Evolutionary conservation across 2,329 filamentous ascomycete species (phyloP).

Genomic region (Beauveria australis): DNA sequence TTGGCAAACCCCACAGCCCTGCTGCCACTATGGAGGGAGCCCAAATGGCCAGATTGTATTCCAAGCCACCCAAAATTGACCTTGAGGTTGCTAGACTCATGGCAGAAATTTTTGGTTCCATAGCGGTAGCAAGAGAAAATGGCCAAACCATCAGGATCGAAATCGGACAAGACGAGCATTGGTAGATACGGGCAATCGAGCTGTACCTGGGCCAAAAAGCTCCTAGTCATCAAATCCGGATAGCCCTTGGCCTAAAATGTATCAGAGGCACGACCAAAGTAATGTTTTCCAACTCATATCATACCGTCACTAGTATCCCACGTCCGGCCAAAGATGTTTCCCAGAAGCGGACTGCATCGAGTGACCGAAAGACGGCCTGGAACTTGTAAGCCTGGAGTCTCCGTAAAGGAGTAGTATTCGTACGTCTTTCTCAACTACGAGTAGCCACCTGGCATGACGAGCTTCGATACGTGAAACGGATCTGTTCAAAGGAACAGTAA

Average conservation of each 20-base stretch:
- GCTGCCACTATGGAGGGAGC: slow-evolving; percentile 8
- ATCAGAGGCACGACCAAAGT: not conserved
- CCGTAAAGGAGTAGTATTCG: not conserved
- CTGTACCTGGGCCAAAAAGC: slow-evolving; percentile 51
- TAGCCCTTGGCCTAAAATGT: slow-evolving; percentile 65
- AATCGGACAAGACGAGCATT: slow-evolving; percentile 61
- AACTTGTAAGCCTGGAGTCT: slow-evolving; percentile 12
- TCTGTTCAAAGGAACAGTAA: slow-evolving; percentile 48
- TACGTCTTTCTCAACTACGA: slow-evolving; percentile 76
- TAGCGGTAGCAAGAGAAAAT: slow-evolving; percentile 69
- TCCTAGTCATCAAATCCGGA: slow-evolving; percentile 63
- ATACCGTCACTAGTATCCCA: slow-evolving; percentile 63
- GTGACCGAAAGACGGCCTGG: slow-evolving; percentile 66
- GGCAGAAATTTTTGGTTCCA: slow-evolving; percentile 54
- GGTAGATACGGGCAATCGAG: slow-evolving; percentile 39
- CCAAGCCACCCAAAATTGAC: slow-evolving; percentile 58
- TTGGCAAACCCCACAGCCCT: not conserved
- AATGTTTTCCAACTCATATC: slow-evolving; percentile 3
- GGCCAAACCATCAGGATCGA: slow-evolving; percentile 66
- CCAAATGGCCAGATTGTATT: slow-evolving; percentile 36
- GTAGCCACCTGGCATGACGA: slow-evolving; percentile 49
- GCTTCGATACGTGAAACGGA: slow-evolving; percentile 44
- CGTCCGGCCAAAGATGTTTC: slow-evolving; percentile 35
- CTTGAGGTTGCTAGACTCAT: slow-evolving; percentile 46
- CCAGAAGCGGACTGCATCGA: slow-evolving; percentile 52